Evolutionary conservation across 2,329 filamentous ascomycete species (phyloP).

Genomic region (Claviceps pazoutovae): DNA sequence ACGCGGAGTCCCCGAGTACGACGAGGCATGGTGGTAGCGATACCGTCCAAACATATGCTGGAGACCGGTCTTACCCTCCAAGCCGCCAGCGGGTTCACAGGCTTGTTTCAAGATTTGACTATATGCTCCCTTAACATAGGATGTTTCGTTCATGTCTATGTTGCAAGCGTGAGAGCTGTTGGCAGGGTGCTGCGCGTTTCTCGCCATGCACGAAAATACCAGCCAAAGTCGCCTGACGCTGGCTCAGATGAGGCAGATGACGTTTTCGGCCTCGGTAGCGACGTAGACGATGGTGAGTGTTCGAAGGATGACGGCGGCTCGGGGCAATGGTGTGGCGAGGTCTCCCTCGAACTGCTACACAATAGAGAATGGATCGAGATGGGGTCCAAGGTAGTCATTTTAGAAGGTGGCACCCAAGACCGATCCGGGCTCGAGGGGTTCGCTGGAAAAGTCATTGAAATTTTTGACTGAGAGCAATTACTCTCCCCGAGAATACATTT

Average conservation of each 20-base stretch:
- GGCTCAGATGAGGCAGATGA: constrained; percentile 31
- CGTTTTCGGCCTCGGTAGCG: constrained; percentile 43
- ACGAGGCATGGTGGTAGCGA: constrained; percentile 74
- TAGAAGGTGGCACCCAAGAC: constrained; percentile 57
- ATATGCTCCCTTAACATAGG: constrained; percentile 51
- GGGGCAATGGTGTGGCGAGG: constrained; percentile 24
- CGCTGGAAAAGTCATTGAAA: constrained; percentile 52
- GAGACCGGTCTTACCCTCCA: constrained; percentile 44
- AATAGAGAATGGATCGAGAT: constrained; percentile 61
- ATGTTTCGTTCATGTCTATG: constrained; percentile 66
- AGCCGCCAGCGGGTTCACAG: constrained; percentile 55
- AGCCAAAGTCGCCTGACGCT: constrained; percentile 9
- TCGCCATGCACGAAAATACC: constrained; percentile 11
- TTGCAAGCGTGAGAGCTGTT: constrained; percentile 72
- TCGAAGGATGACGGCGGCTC: constrained; percentile 12
- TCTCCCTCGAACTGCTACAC: constrained; percentile 54
- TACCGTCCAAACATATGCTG: constrained; percentile 44
- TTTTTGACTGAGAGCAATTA: constrained; percentile 32
- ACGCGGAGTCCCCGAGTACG: constrained; percentile 32
- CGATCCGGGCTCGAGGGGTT: constrained; percentile 57
- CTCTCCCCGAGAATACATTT: neutral
- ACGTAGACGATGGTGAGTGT: constrained; percentile 23
- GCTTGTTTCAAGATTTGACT: constrained; percentile 52
- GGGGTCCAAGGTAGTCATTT: constrained; percentile 54
- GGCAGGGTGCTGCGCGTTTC: constrained; percentile 55